Evolutionary conservation across 164 flowering plant species (phyloP).

Genomic region (Berberis thunbergii): DNA sequence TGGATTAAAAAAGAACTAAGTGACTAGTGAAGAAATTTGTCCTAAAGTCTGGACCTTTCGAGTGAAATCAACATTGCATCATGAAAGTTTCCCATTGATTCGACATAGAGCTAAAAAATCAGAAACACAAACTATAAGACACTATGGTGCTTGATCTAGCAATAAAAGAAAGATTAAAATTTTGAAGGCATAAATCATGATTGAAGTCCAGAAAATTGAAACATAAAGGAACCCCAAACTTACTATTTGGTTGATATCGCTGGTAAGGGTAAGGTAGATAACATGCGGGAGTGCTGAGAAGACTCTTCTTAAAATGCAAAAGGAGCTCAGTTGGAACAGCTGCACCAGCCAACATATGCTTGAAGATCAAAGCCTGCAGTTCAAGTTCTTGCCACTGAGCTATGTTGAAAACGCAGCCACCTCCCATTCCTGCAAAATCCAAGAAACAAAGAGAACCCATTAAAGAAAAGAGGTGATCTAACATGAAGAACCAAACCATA

Average conservation of each 20-base stretch:
- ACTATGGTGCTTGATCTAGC: too few relatives aligned
- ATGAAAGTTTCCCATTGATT: too few relatives aligned
- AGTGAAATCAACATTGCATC: too few relatives aligned
- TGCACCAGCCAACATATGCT: constrained; percentile 75
- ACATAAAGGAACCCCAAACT: constrained; percentile 13
- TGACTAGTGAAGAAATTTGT: too few relatives aligned
- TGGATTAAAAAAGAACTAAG: too few relatives aligned
- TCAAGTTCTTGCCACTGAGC: constrained; percentile 94
- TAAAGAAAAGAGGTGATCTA: background rate
- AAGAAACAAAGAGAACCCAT: background rate
- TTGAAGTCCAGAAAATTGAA: background rate
- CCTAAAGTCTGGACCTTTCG: too few relatives aligned
- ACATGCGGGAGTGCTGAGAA: constrained; percentile 24
- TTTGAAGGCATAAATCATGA: too few relatives aligned
- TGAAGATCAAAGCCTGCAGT: constrained; percentile 77
- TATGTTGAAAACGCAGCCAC: constrained; percentile 38
- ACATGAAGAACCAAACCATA: background rate
- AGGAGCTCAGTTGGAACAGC: constrained; percentile 78
- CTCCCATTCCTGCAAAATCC: constrained; percentile 25
- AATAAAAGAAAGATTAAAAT: too few relatives aligned
- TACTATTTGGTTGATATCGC: constrained; percentile 47
- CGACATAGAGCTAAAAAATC: too few relatives aligned
- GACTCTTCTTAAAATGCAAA: constrained; percentile 57
- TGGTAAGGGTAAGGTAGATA: constrained; percentile 36
- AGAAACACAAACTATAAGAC: too few relatives aligned